Base-by-base conservation (phyloP, 768 basidiomycete species). In the Mycena rosella region DNA sequence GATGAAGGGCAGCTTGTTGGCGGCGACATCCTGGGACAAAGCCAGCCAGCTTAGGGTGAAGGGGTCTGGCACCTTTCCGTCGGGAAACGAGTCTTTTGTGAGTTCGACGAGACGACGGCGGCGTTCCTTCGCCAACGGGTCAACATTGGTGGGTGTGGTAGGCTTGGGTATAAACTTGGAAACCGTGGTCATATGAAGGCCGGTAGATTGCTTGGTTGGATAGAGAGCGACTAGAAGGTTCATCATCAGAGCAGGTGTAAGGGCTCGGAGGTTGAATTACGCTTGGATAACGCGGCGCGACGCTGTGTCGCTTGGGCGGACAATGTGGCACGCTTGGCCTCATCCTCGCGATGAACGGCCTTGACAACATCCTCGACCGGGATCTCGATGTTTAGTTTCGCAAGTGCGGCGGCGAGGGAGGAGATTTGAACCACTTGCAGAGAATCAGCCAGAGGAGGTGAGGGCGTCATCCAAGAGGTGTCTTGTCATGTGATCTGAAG, bases 71-170 rank as follows among this genome's bases (percentile, higher is more conserved):
- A 62, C 52, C 51, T 56, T 48, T 42, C 69, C 69, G 69, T 71
- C 61, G 45, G 69, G 69, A 62, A 68, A 71, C 22, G 51, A 11
- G 15, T 68, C 54, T 63, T 71, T 63, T 11, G 69, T 59, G 44
- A 71, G 69, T 64, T 71, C 66, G 49, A 71, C 26, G 67, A 71
- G 69, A 67, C 69, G 66, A 60, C 65, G 69, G 47, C 63, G 54
- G 45, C 63, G 63, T 64, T 64, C 63, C 63, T 56, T 56, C 45
- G 32, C 54, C 63, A 71, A 68, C 42, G 69, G 69, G 30, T 71
- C 69, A 36, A 63, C 55, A 49, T 67, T 51, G 67, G 52, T 58
- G 51, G 66, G 52, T 48, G 40, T 48, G 55, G 59, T 54, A 71
- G 61, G 66, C 27, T 71, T 63, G 47, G 60, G 55, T 47, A 63